Conservation (phyloP, 1,284 basidiomycete genomes). For the Boletus sp. region DNA sequence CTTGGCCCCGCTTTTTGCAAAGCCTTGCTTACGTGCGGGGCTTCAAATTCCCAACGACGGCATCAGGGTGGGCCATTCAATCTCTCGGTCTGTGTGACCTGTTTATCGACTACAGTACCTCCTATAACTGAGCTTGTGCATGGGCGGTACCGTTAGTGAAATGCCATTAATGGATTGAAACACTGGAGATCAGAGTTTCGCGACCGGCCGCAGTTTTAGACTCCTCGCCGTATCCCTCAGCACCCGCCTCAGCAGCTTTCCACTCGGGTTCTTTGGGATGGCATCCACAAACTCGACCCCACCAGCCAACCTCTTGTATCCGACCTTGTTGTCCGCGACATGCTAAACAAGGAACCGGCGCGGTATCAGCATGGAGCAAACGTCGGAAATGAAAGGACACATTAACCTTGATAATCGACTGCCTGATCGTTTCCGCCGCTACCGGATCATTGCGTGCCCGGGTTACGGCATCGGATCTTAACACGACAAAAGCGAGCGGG, state of each 20-base stretch:
- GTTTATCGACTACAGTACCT: too few relatives aligned
- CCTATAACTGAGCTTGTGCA: too few relatives aligned
- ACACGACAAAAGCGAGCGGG: constrained; percentile 70
- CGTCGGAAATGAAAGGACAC: background rate
- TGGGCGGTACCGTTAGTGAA: too few relatives aligned
- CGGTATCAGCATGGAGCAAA: constrained; percentile 1
- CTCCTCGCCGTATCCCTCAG: constrained; percentile 38
- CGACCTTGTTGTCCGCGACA: constrained; percentile 64
- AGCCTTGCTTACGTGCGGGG: too few relatives aligned
- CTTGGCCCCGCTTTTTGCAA: too few relatives aligned
- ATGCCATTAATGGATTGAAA: too few relatives aligned
- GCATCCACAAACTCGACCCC: constrained; percentile 65
- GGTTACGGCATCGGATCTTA: constrained; percentile 41
- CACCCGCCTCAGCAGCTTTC: constrained; percentile 53
- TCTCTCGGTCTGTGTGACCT: too few relatives aligned
- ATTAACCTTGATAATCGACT: constrained; percentile 37
- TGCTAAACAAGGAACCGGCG: constrained; percentile 38
- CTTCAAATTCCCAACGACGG: too few relatives aligned
- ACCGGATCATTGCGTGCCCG: constrained; percentile 34
- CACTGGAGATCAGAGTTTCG: constrained; percentile 17
- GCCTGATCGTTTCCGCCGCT: constrained; percentile 42
- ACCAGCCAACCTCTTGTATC: constrained; percentile 67
- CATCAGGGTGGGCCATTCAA: too few relatives aligned
- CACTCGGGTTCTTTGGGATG: constrained; percentile 72
- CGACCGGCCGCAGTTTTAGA: constrained; percentile 3